phyloP scores from a whole-genome alignment of 1,284 basidiomycete genomes.

The Tylopilus sp. region DNA sequence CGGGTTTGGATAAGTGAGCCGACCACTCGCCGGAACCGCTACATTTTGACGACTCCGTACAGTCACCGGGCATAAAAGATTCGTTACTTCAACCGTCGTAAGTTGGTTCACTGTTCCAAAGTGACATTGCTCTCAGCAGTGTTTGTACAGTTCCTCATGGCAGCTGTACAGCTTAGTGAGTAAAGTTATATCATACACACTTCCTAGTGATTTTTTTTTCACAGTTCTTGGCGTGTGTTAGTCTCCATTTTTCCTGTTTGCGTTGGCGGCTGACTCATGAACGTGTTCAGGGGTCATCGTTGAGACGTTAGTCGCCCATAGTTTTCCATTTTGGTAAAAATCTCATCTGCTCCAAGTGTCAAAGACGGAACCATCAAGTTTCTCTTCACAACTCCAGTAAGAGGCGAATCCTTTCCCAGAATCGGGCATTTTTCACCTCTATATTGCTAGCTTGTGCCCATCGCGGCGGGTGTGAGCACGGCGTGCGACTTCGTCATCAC shows the following conservation, averaged over 20 bases:
- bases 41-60: background rate
- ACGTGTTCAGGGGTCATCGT: background rate
- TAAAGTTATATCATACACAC: background rate
- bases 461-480: slow-evolving; percentile 4
- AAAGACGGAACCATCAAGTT: slow-evolving; percentile 3
- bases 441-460: slow-evolving; percentile 8
- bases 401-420: background rate
- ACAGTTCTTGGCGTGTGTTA: slow-evolving; percentile 9
- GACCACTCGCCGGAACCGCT: background rate
- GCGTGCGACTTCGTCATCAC: slow-evolving; percentile 15
- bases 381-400: slow-evolving; percentile 7
- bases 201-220: background rate
- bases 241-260: background rate
- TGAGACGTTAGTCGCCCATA: slow-evolving; percentile 2
- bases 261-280: background rate
- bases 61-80: slow-evolving; percentile 6
- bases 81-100: slow-evolving; percentile 3
- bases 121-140: background rate
- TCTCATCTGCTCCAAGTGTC: background rate
- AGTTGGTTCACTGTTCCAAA: background rate
- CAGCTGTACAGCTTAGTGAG: slow-evolving; percentile 4
- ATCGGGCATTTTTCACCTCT: background rate
- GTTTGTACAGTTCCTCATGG: slow-evolving; percentile 1
- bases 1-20: slow-evolving; percentile 17
- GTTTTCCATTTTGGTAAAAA: background rate